These are phyloP conservation scores for Ajuga reptans DNA, from an alignment of 305 asterid species.

Conservation along the genomic window DNA sequence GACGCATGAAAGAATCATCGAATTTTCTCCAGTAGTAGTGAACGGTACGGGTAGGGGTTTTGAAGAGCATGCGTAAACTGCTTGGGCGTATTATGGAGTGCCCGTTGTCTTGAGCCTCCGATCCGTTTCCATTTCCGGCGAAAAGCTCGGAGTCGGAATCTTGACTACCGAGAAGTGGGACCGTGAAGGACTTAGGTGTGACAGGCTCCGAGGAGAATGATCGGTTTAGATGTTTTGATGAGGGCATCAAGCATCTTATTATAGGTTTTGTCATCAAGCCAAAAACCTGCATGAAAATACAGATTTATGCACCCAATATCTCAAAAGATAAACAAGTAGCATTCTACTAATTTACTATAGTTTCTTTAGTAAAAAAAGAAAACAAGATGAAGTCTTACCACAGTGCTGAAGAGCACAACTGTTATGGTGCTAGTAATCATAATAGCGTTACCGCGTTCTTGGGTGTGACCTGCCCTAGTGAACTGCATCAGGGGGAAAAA, in stretches of 20 bases:
- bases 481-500: slow-evolving; percentile 30
- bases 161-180: slow-evolving; percentile 46
- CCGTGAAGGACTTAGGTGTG: slow-evolving; percentile 42
- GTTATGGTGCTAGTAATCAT: slow-evolving; percentile 61
- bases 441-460: slow-evolving; percentile 46
- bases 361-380: too few relatives aligned
- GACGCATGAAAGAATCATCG: slow-evolving; percentile 57
- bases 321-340: background rate
- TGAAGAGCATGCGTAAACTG: slow-evolving; percentile 42
- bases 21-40: slow-evolving; percentile 66
- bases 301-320: background rate
- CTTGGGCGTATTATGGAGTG: slow-evolving; percentile 29
- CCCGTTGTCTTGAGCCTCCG: slow-evolving; percentile 18
- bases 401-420: slow-evolving; percentile 61
- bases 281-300: slow-evolving; percentile 35
- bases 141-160: slow-evolving; percentile 44
- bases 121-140: slow-evolving; percentile 7
- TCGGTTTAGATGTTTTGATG: slow-evolving; percentile 29
- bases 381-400: slow-evolving; percentile 30
- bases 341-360: background rate
- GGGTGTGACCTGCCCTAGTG: slow-evolving; percentile 53
- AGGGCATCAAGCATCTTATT: slow-evolving; percentile 52
- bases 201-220: slow-evolving; percentile 38
- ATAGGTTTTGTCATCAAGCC: slow-evolving; percentile 73
- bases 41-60: slow-evolving; percentile 49